These are phyloP conservation scores for Brassica incana DNA, from an alignment of 345 rosid genomes.

Conservation along the genomic window DNA sequence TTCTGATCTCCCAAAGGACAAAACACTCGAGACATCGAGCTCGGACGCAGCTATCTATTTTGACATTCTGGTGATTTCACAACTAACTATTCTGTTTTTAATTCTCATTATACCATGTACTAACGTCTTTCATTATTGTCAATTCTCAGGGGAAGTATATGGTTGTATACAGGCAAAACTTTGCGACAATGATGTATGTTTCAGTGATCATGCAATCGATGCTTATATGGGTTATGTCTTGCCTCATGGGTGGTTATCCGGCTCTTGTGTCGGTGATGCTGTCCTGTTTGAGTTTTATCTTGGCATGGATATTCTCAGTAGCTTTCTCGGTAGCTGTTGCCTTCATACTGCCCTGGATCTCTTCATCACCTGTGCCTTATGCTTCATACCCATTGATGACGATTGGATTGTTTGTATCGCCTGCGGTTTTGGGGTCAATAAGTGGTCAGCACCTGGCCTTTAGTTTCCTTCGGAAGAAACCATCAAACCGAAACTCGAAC, in stretches of 20 bases:
- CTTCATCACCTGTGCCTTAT: conserved; percentile 80
- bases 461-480: conserved; percentile 52
- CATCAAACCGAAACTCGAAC: conserved; percentile 53
- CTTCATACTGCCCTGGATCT: conserved; percentile 65
- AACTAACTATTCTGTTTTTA: conserved; percentile 24
- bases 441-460: conserved; percentile 85
- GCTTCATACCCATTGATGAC: conserved; percentile 76
- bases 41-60: conserved; percentile 58
- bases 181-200: conserved; percentile 74
- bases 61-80: conserved; percentile 72
- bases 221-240: conserved; percentile 76
- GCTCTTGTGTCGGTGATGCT: conserved; percentile 59
- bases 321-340: conserved; percentile 70
- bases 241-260: conserved; percentile 83
- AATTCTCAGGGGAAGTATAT: conserved; percentile 78
- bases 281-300: conserved; percentile 66
- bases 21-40: conserved; percentile 36
- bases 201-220: conserved; percentile 85
- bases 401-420: conserved; percentile 84
- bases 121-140: conserved; percentile 22
- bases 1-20: conserved; percentile 51
- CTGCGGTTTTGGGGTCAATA: conserved; percentile 85
- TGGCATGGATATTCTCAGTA: conserved; percentile 71
- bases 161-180: conserved; percentile 65
- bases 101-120: too few species aligned